Conservation (phyloP, 768 basidiomycete species). For the Calocybe cyanea region DNA sequence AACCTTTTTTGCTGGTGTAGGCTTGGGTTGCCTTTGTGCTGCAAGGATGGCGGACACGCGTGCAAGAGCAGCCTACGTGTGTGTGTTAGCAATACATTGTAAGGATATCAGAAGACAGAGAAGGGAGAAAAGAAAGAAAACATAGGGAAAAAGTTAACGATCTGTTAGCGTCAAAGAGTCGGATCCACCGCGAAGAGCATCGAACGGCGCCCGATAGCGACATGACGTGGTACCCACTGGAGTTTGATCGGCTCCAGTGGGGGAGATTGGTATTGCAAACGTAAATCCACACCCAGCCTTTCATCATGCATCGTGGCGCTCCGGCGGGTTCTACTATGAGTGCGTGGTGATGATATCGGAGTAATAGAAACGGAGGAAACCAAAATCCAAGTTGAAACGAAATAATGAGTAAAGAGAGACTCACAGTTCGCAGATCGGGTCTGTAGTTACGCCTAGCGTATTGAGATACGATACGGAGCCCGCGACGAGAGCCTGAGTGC, state of each 20-base stretch:
- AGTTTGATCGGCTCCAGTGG: slow-evolving; percentile 59
- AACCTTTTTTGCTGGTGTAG: slow-evolving; percentile 61
- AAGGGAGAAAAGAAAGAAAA: slow-evolving; percentile 12
- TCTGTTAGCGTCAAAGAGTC: slow-evolving; percentile 74
- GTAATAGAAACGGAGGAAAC: slow-evolving; percentile 11
- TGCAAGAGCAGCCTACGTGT: slow-evolving; percentile 62
- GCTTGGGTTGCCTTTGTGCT: slow-evolving; percentile 69
- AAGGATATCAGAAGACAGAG: slow-evolving; percentile 5
- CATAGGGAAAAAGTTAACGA: slow-evolving; percentile 13
- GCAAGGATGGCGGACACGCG: slow-evolving; percentile 71
- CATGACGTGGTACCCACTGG: slow-evolving; percentile 54
- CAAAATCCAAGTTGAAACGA: slow-evolving; percentile 8
- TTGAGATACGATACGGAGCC: slow-evolving; percentile 59
- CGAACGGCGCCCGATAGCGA: slow-evolving; percentile 79
- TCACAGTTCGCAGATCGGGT: slow-evolving; percentile 73
- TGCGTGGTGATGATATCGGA: slow-evolving; percentile 53
- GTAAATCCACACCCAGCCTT: slow-evolving; percentile 87
- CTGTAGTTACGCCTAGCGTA: slow-evolving; percentile 67
- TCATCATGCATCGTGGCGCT: slow-evolving; percentile 61
- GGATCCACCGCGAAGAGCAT: slow-evolving; percentile 52
- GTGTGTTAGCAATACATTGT: slow-evolving; percentile 22
- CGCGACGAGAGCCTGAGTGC: slow-evolving; percentile 69
- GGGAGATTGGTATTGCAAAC: slow-evolving; percentile 74
- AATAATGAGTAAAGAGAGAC: slow-evolving; percentile 24
- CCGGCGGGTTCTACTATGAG: slow-evolving; percentile 91